Evolutionary conservation across 176 grass and related monocot species (phyloP), one percentile per base, ranked within the genome.

Genomic region (Ensete glaucum): DNA sequence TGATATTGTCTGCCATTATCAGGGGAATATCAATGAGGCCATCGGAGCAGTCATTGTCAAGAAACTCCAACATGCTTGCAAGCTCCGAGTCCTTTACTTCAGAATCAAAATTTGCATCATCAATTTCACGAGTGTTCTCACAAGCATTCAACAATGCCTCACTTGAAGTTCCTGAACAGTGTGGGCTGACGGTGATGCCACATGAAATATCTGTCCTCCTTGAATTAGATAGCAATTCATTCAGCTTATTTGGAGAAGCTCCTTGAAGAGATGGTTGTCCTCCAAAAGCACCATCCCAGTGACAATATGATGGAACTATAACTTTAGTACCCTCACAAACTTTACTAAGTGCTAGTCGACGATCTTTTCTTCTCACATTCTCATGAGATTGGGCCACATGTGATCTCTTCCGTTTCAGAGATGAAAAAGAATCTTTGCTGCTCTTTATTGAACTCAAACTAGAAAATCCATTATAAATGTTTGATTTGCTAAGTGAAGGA

Each of bases 341-440:
- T 71, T 88, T 87, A 29, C 84, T 88, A 53, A 94, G 73, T 74
- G 88, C 81, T 25, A 77, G 84, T 16, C 83, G 79, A 80, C 73
- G 85, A 71, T 88, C 77, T 84, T 95, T 99, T 82, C 85, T 95
- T 72, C 91, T 91, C 5, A 79, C 83, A 84, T 87, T 89, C 86
- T 95, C 88, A 73, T 89, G 89, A 83, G 82, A 71, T 85, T 89
- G 88, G 14, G 77, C 85, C 55, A 89, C 83, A 82, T 88, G 88
- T 53, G 96, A 95, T 55, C 83, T 75, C 64, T 91, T 91, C 79
- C 58, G 87, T 89, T 91, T 99, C 78, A 82, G 71, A 27, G 85
- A 86, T 49, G 78, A 89, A 81, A 82, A 84, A 73, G 82, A 88
- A 53, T 81, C 65, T 72, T 86, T 81, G 59, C 77, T 70, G 60